phyloP scores from a whole-genome alignment of 2,329 filamentous ascomycete genomes.

The Botrytis deweyae region DNA sequence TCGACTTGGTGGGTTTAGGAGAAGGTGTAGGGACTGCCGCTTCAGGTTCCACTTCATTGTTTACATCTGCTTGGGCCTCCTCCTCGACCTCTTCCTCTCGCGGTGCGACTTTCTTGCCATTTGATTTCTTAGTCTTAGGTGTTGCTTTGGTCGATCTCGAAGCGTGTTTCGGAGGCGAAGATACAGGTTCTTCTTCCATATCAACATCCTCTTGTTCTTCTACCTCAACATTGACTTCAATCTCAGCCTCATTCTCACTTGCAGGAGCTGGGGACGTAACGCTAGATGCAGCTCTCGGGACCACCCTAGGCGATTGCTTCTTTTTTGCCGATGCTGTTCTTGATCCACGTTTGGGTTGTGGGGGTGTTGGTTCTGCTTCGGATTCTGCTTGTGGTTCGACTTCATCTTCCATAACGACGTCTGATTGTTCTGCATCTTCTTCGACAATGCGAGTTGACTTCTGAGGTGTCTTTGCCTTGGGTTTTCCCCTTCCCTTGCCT shows the following conservation, averaged over 20 bases:
- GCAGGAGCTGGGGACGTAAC: neutral
- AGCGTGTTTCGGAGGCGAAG: neutral
- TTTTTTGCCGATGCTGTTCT: neutral
- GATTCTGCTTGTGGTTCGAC: neutral
- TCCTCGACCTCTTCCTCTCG: slow-evolving; percentile 17
- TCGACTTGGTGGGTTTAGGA: neutral
- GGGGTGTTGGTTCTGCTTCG: neutral
- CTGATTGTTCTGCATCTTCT: neutral
- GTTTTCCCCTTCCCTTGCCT: neutral
- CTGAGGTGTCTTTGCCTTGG: slow-evolving; percentile 9
- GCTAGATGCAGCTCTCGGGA: neutral
- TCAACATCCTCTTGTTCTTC: slow-evolving; percentile 21
- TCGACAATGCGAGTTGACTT: slow-evolving; percentile 1
- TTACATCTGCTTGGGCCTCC: slow-evolving; percentile 12
- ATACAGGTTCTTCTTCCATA: slow-evolving; percentile 10
- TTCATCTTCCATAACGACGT: slow-evolving; percentile 6
- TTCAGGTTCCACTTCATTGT: slow-evolving; percentile 2
- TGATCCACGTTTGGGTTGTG: slow-evolving; percentile 5
- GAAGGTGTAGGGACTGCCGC: neutral
- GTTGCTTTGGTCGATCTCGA: slow-evolving; percentile 7
- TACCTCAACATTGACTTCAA: slow-evolving; percentile 1
- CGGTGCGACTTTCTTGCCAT: neutral
- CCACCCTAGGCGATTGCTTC: slow-evolving; percentile 6
- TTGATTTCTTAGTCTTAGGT: neutral
- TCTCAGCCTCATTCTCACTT: slow-evolving; percentile 12